Base-by-base conservation (phyloP, 2,329 filamentous ascomycete genomes). In the Hymenotorrendiella dingleyae region DNA sequence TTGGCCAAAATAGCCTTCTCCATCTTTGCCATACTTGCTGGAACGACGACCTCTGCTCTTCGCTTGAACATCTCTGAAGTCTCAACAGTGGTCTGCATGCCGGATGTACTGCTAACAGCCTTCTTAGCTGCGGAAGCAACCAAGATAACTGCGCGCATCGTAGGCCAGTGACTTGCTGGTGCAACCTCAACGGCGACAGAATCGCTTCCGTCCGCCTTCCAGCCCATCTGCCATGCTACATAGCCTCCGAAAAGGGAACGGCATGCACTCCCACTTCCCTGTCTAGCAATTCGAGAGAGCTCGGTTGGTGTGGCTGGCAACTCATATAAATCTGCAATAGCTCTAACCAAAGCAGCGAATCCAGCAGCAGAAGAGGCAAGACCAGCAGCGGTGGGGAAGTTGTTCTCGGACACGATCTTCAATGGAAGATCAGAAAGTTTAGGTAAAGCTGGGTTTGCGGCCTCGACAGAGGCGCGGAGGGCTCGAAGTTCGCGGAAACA, bases 341-440 rank as follows among this genome's bases (percentile, higher is more conserved):
- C 90, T 45, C 89, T 79, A 16, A 97, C 80, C 5, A 84, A 68
- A 16, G 81, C 81, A 3, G 81, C 81, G 50, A 84, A 84, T 4
- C 81, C 81, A 1, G 81, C 81, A 1, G 81, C 82, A 0, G 81
- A 85, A 14, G 78, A 83, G 4, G 82, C 82, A 12, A 98, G 80
- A 6, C 93, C 93, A 4, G 93, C 93, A 20, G 93, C 93, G 2
- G 93, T 98, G 50, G 93, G 93, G 75, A 98, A 98, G 76, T 98
- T 98, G 76, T 98, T 98, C 71, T 93, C 86, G 44, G 86, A 93
- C 43, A 96, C 89, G 53, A 98, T 83, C 56, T 83, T 85, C 48
- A 98, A 79, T 24, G 86, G 80, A 58, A 85, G 73, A 39, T 73
- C 63, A 9, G 88, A 86, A 44, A 98, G 80, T 65, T 86, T 87